Conservation (phyloP, 495 filamentous ascomycete genomes). For the Beverwykella pulmonaria region DNA sequence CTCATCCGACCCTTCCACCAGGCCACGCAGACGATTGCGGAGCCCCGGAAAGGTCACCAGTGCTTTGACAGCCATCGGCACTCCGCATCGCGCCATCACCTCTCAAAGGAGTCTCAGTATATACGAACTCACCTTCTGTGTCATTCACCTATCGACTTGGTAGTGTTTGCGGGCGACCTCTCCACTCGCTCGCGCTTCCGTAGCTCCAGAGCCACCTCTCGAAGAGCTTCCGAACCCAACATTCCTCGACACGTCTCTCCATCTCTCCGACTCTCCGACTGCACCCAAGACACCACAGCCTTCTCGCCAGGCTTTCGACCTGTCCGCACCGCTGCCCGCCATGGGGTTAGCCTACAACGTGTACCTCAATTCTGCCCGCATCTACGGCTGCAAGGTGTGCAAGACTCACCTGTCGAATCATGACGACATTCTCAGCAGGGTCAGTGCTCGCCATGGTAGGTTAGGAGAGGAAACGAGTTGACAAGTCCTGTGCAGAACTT, state of each 20-base stretch:
- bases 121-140: neutral
- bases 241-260: neutral
- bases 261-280: neutral
- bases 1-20: neutral
- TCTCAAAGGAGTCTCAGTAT: neutral
- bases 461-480: neutral
- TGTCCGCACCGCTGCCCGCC: constrained; percentile 6
- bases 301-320: neutral
- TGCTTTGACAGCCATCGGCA: constrained; percentile 3
- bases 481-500: constrained; percentile 69
- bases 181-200: too few relatives aligned
- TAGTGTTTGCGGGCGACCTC: too few relatives aligned
- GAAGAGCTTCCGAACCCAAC: neutral
- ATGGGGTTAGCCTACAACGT: constrained; percentile 98
- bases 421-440: constrained; percentile 92
- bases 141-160: neutral
- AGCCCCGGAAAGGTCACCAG: constrained; percentile 7
- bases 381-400: constrained; percentile 95
- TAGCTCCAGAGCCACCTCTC: too few relatives aligned
- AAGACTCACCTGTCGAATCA: constrained; percentile 94
- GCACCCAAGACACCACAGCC: neutral
- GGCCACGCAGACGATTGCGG: constrained; percentile 21
- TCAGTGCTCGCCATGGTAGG: constrained; percentile 49
- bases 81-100: neutral
- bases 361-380: constrained; percentile 84